Base-by-base conservation (phyloP, 371 early-diverging fungal species). In the Blakeslea trispora region DNA sequence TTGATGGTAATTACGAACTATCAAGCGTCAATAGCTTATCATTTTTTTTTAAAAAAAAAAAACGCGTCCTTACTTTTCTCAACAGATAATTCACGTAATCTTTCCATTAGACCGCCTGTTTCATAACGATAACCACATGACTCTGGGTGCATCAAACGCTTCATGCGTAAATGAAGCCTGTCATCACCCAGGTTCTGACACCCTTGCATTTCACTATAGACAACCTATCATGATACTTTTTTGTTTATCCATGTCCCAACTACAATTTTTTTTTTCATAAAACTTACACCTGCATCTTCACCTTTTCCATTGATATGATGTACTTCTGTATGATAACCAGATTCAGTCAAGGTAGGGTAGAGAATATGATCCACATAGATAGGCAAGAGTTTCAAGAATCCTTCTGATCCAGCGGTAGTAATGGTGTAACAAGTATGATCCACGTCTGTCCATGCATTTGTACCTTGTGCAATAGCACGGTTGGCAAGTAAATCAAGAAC, bases 401-500 rank as follows among this genome's bases (percentile, higher is more conserved):
- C 88, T 55, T 82, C 71, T 28, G 83, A 78, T 32, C 88, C 88
- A 14, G 87, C 87, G 0, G 87, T 85, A 11, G 79, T 81, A 23
- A 87, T 84, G 15, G 84, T 85, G 64, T 85, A 85, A 45, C 82
- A 82, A 4, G 85, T 85, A 45, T 85, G 85, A 57, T 80, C 80
- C 2, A 77, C 75, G 58, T 75, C 81, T 15, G 82, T 82, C 84
- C 84, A 85, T 6, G 88, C 88, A 57, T 88, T 88, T 9, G 88
- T 88, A 22, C 88, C 86, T 65, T 84, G 81, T 7, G 88, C 85
- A 50, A 84, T 71, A 17, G 88, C 83, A 15, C 85, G 75, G 64
- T 88, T 88, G 23, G 88, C 88, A 17, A 88, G 73, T 9, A 82
- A 76, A 65, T 88, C 88, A 45, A 88, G 71, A 0, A 88, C 88